phyloP scores from a whole-genome alignment of 768 basidiomycete species.

The Paxillus involutus region DNA sequence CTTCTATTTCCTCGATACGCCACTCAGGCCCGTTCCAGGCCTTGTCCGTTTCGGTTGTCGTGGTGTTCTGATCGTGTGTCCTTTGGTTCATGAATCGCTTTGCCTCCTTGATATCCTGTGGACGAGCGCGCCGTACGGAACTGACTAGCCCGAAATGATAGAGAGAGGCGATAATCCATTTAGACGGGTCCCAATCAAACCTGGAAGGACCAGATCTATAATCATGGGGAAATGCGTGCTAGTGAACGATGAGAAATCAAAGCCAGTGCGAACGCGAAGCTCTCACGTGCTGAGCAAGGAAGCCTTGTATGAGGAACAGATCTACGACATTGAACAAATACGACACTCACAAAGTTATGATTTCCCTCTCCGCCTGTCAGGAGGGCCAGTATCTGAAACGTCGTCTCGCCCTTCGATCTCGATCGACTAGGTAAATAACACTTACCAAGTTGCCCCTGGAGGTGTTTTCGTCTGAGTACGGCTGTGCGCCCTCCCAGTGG shows the following conservation, averaged over 20 bases:
- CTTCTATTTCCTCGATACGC: slow-evolving; percentile 36
- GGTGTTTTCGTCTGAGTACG: slow-evolving; percentile 78
- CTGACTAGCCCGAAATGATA: slow-evolving; percentile 46
- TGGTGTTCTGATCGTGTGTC: slow-evolving; percentile 16
- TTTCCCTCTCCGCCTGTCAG: slow-evolving; percentile 78
- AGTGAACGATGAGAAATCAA: neutral
- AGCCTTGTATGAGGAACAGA: neutral
- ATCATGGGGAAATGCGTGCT: slow-evolving; percentile 81
- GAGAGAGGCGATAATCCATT: slow-evolving; percentile 68
- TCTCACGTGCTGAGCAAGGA: slow-evolving; percentile 43
- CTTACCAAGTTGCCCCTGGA: slow-evolving; percentile 72
- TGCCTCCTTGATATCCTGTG: slow-evolving; percentile 50
- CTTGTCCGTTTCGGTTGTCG: slow-evolving; percentile 13
- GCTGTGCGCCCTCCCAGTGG: slow-evolving; percentile 81
- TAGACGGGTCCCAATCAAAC: slow-evolving; percentile 78
- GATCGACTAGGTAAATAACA: neutral
- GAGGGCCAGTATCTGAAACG: slow-evolving; percentile 57
- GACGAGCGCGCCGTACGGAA: slow-evolving; percentile 48
- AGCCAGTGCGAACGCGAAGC: neutral
- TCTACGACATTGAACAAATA: neutral
- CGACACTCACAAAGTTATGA: slow-evolving; percentile 64
- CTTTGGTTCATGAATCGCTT: slow-evolving; percentile 48
- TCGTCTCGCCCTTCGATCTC: neutral
- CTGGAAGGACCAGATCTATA: slow-evolving; percentile 65
- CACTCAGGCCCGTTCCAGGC: slow-evolving; percentile 42